phyloP scores from a whole-genome alignment of 2,329 filamentous ascomycete genomes.

The Nemania sp. region DNA sequence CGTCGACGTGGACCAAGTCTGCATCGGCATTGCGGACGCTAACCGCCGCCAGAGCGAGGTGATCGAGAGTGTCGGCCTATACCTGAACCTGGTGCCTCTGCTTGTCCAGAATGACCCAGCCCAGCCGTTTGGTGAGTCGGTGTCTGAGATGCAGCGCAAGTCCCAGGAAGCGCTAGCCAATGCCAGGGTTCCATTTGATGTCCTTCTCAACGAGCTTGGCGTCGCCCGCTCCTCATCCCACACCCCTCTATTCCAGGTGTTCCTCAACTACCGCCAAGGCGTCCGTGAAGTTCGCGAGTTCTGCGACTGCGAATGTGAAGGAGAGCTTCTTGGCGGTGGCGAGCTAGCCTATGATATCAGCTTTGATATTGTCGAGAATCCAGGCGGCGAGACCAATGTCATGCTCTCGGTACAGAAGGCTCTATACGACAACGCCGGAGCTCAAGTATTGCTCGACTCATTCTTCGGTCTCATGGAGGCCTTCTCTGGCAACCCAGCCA shows the following conservation, averaged over 20 bases:
- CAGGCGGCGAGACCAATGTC: not conserved
- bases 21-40: not conserved
- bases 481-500: not conserved
- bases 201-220: not conserved
- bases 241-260: constrained; percentile 10
- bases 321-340: not conserved
- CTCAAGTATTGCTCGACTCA: not conserved
- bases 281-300: not conserved
- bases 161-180: not conserved
- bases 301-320: not conserved
- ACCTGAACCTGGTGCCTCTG: constrained; percentile 9
- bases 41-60: not conserved
- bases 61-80: constrained; percentile 1
- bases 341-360: not conserved
- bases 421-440: not conserved
- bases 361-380: not conserved
- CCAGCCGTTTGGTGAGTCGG: not conserved
- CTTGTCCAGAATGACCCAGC: not conserved
- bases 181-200: constrained; percentile 8
- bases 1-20: not conserved
- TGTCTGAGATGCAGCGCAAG: not conserved
- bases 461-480: not conserved
- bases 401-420: not conserved
- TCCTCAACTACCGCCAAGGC: constrained; percentile 6
- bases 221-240: constrained; percentile 1